These are phyloP conservation scores for Exserohilum turcica DNA, from an alignment of 2,329 filamentous ascomycete genomes.

Conservation along the genomic window DNA sequence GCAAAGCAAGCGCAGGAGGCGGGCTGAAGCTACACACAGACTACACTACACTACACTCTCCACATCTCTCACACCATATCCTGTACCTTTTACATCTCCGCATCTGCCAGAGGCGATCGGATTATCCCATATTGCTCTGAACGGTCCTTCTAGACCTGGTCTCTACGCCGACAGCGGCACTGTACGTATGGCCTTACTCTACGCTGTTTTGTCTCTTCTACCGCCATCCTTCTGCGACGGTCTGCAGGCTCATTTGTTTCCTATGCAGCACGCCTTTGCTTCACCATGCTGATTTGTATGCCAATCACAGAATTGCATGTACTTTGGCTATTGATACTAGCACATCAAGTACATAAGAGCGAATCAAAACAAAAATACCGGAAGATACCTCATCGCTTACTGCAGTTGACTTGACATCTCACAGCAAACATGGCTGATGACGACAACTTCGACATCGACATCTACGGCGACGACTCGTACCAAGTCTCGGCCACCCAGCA, in stretches of 20 bases:
- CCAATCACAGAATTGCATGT: slow-evolving; percentile 46
- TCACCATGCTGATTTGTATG: slow-evolving; percentile 45
- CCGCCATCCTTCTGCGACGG: slow-evolving; percentile 16
- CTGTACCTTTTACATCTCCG: slow-evolving; percentile 46
- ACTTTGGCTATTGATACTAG: slow-evolving; percentile 44
- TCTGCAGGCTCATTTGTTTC: slow-evolving; percentile 18
- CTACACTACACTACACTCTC: slow-evolving; percentile 25
- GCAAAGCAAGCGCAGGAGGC: slow-evolving; percentile 32
- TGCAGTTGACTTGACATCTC: slow-evolving; percentile 31
- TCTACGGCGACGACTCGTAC: slow-evolving; percentile 65
- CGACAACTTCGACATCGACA: slow-evolving; percentile 73
- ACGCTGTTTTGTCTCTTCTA: slow-evolving; percentile 28
- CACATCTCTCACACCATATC: slow-evolving; percentile 36
- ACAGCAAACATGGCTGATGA: slow-evolving; percentile 59
- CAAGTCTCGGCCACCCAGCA: slow-evolving; percentile 33
- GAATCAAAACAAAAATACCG: slow-evolving; percentile 44
- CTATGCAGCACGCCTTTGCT: slow-evolving; percentile 20
- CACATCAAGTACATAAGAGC: slow-evolving; percentile 47
- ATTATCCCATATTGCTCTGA: slow-evolving; percentile 38
- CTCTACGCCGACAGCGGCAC: slow-evolving; percentile 40
- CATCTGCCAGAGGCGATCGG: slow-evolving; percentile 51
- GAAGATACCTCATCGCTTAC: slow-evolving; percentile 28
- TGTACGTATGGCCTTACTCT: slow-evolving; percentile 50
- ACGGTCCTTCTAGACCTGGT: slow-evolving; percentile 42
- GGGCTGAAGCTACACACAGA: slow-evolving; percentile 35